These are phyloP conservation scores for Ampelomyces quisqualis DNA, from an alignment of 2,329 filamentous ascomycete genomes.

Conservation along the genomic window DNA sequence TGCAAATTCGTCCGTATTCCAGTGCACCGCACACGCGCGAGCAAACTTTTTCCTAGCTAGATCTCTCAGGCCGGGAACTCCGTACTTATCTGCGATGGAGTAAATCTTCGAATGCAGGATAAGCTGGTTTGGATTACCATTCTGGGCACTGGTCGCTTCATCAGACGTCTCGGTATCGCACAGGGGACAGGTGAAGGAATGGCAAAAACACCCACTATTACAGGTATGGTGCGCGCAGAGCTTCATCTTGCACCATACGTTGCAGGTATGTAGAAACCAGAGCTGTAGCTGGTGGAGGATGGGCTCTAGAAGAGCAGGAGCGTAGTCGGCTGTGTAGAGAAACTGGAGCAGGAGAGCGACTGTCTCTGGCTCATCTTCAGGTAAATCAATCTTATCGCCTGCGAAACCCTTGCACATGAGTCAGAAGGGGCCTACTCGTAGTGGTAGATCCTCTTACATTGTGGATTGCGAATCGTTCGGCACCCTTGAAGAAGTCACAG, in stretches of 20 bases:
- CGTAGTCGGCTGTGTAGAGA: conserved; percentile 21
- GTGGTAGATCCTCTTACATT: conserved; percentile 1
- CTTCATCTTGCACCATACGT: no score
- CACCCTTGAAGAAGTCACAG: conserved; percentile 10
- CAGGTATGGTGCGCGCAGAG: background rate
- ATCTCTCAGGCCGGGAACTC: conserved; percentile 3
- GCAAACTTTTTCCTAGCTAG: conserved; percentile 4
- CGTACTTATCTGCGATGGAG: conserved; percentile 2
- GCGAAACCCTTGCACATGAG: conserved; percentile 3
- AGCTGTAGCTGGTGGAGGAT: no score
- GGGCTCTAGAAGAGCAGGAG: no score
- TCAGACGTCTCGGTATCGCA: background rate
- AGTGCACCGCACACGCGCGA: background rate
- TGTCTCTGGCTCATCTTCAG: conserved; percentile 9
- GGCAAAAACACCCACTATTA: background rate
- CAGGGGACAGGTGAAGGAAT: background rate
- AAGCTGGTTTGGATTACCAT: background rate
- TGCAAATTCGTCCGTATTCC: conserved; percentile 20
- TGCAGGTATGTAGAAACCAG: no score
- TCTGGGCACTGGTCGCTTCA: background rate
- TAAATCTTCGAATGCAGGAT: conserved; percentile 7
- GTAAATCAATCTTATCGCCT: conserved; percentile 8
- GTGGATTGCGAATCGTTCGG: conserved; percentile 9
- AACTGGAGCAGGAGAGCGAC: conserved; percentile 15
- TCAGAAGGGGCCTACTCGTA: background rate